Evolutionary conservation across 192 early-diverging fungal species (phyloP).

Genomic region (Coemansia sp.): DNA sequence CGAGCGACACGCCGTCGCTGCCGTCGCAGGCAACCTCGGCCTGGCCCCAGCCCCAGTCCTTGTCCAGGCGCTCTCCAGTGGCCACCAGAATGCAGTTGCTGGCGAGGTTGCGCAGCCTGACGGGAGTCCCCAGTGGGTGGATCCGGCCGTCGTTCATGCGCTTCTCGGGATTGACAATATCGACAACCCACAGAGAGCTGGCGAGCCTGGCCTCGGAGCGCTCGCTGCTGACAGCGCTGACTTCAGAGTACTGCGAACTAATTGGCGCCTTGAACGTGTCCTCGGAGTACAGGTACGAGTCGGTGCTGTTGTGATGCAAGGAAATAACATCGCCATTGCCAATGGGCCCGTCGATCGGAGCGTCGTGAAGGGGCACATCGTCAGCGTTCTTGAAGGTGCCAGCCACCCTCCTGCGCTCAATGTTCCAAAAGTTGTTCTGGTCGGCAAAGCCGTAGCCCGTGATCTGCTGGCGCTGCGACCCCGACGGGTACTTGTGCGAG

Average conservation of each 20-base stretch:
- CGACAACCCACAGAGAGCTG: slow-evolving; percentile 86
- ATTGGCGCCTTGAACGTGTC: slow-evolving; percentile 61
- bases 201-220: slow-evolving; percentile 31
- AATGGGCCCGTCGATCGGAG: slow-evolving; percentile 56
- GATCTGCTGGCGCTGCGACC: slow-evolving; percentile 74
- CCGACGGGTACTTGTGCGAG: slow-evolving; percentile 62
- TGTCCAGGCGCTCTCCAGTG: slow-evolving; percentile 71
- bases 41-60: slow-evolving; percentile 88
- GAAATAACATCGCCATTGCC: slow-evolving; percentile 71
- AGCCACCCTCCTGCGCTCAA: slow-evolving; percentile 36
- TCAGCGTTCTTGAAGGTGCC: slow-evolving; percentile 15
- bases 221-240: slow-evolving; percentile 45
- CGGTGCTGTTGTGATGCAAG: slow-evolving; percentile 64
- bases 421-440: slow-evolving; percentile 79
- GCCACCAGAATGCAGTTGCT: slow-evolving; percentile 72
- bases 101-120: slow-evolving; percentile 72
- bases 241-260: slow-evolving; percentile 64
- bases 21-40: slow-evolving; percentile 87
- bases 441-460: slow-evolving; percentile 82
- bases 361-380: background rate
- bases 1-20: background rate
- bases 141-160: slow-evolving; percentile 53
- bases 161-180: slow-evolving; percentile 61
- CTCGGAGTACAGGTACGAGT: slow-evolving; percentile 60
- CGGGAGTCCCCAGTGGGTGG: slow-evolving; percentile 59